Base-by-base conservation (phyloP, 768 basidiomycete species). In the Mycena belliarum region DNA sequence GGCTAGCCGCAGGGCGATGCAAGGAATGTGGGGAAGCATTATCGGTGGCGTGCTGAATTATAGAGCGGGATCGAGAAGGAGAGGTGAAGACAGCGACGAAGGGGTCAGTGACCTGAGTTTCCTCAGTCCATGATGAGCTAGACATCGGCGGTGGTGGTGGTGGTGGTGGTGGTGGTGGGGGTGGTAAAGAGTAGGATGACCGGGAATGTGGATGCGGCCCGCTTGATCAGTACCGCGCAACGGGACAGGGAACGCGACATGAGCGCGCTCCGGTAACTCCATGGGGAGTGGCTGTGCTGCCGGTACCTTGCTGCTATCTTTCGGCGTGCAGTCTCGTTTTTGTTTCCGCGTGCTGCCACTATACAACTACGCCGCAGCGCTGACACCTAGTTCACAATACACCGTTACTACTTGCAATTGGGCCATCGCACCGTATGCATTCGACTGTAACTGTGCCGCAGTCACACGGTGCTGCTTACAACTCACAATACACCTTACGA, bases 51-150 rank as follows among this genome's bases (percentile, higher is more conserved):
- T 18, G 41, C 37, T 59, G 57, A 26, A 59, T 28, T 49, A 24
- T 32, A 48, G 54, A 55, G 4, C 26, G 32, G 12, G 58, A 42
- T 12, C 58, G 53, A 37, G 62, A 52, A 25, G 62, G 55, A 52
- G 62, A 63, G 29, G 57, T 25, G 50, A 63, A 60, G 47, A 63
- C 55, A 26, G 62, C 62, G 28, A 63, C 62, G 42, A 56, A 33
- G 10, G 62, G 62, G 47, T 63, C 62, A 46, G 51, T 44, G 33
- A 57, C 60, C 41, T 55, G 50, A 25, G 52, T 44, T 49, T 62
- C 60, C 26, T 59, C 54, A 18, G 55, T 29, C 61, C 62, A 63
- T 40, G 57, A 43, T 10, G 52, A 9, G 23, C 35, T 20, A 32
- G 62, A 55, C 62, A 63, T 63, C 14, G 61, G n/a, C 55, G 25